Evolutionary conservation across 306 rosid genomes (phyloP), one percentile per base, ranked within the genome.

Genomic region (Vicia sativa): DNA sequence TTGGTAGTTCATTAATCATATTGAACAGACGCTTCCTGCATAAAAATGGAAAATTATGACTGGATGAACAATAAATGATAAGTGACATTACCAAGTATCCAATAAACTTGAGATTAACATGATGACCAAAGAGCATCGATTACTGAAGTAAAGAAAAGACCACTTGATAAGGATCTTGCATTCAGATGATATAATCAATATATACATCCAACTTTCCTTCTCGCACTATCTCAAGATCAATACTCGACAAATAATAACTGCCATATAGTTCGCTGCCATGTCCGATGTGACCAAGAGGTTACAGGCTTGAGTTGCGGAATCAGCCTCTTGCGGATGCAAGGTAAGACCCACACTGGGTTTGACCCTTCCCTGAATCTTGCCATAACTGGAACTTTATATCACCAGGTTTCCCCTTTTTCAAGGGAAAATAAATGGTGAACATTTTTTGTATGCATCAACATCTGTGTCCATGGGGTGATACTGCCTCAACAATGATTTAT

Each of bases 1-100:
- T 82, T 59, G 96, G 98, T 37, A 89, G 77, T 11, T 87, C 92
- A 73, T 89, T 92, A 23, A 92, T 89, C 92, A 87, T 68, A 72
- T 74, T 86, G 70, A 89, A 89, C 13, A 89, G 95, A 19, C 90
- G 87, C 67, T 80, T 87, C 91, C 98, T 92, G 86, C 76, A 77
- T 62, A 25, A 80, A 41, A 64, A 28, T 37, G 65, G 7, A 65
- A 71, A 66, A 72, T 61, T 42, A 34, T 3, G 67, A 49, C 63
- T 28, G 15, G 37, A 70, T 15, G 4, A 50, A 58, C 34, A 35
- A 58, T 25, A 50, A 55, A 66, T 35, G 39, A 15, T 10, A 31
- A 13, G 11, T 69, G 76, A 52, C 31, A 26, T 19, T 69, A 59
- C 38, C 67, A 69, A 21, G 62, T 52, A 57, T 73, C 45, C 39